Percentiles rank a stretch among this genome's conserved stretches.
Conservation (phyloP, 2,329 filamentous ascomycete species). For the Ascosphaera aggregata region DNA sequence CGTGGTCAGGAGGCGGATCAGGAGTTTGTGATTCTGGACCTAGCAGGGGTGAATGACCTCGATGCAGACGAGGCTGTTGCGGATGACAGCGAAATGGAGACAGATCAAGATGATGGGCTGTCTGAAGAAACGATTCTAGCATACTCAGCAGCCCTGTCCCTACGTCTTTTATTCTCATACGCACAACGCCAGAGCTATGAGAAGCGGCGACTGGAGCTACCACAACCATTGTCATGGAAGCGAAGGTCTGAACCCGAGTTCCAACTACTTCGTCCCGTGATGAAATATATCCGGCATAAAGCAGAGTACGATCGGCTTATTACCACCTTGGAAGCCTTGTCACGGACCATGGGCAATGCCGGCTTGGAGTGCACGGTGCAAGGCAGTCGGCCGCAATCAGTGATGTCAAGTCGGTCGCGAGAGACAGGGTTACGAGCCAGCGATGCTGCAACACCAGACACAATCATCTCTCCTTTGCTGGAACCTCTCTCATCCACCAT, state of each 20-base stretch:
- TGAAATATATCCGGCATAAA: slow-evolving; percentile 29
- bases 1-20: slow-evolving; percentile 8
- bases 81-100: slow-evolving; percentile 9
- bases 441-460: not conserved
- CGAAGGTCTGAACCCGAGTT: slow-evolving; percentile 28
- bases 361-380: slow-evolving; percentile 9
- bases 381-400: not conserved
- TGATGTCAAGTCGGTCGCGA: not conserved
- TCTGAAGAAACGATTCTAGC: slow-evolving; percentile 25
- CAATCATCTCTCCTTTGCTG: slow-evolving; percentile 11
- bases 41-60: slow-evolving; percentile 35
- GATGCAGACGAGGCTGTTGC: slow-evolving; percentile 11
- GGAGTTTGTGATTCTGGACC: slow-evolving; percentile 41
- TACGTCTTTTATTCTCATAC: slow-evolving; percentile 56
- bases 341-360: slow-evolving; percentile 12
- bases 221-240: slow-evolving; percentile 29
- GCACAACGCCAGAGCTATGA: slow-evolving; percentile 55
- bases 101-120: slow-evolving; percentile 5
- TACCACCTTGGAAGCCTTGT: slow-evolving; percentile 13
- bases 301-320: slow-evolving; percentile 14
- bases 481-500: slow-evolving; percentile 21
- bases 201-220: slow-evolving; percentile 38
- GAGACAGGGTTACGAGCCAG: not conserved
- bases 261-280: slow-evolving; percentile 34
- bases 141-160: slow-evolving; percentile 38